Conservation (phyloP, 2,329 filamentous ascomycete genomes). For the Penicillium sp. region DNA sequence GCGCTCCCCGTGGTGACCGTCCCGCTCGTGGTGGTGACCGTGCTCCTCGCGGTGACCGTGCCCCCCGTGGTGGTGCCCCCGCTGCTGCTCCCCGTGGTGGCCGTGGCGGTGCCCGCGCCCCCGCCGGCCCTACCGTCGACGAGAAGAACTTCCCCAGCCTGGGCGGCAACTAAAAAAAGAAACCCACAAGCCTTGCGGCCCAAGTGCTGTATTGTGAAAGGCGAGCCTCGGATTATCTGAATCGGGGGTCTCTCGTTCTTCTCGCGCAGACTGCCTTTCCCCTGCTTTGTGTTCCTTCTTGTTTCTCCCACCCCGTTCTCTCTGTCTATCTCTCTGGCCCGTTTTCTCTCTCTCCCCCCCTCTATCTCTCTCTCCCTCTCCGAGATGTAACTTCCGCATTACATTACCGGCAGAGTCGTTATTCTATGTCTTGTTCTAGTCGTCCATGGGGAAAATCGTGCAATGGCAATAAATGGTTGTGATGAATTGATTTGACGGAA, state of each 20-base stretch:
- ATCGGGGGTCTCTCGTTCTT: neutral
- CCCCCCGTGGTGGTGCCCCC: constrained; percentile 44
- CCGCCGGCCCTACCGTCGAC: constrained; percentile 43
- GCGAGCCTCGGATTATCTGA: neutral
- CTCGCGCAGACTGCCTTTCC: constrained; percentile 7
- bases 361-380: neutral
- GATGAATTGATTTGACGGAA: constrained; percentile 9
- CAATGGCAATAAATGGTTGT: constrained; percentile 11
- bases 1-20: constrained; percentile 41
- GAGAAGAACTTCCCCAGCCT: constrained; percentile 54
- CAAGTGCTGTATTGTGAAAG: constrained; percentile 3
- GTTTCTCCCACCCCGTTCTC: constrained; percentile 7
- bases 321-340: constrained; percentile 9
- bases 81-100: constrained; percentile 28
- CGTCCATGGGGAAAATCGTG: constrained; percentile 11
- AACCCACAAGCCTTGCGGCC: constrained; percentile 7
- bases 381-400: constrained; percentile 5
- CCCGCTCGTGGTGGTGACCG: constrained; percentile 49
- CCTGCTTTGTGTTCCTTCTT: constrained; percentile 11
- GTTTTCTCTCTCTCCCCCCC: constrained; percentile 9
- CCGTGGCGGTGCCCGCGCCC: constrained; percentile 37
- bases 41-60: constrained; percentile 49
- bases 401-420: constrained; percentile 5
- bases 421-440: constrained; percentile 10
- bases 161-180: constrained; percentile 42